These are phyloP conservation scores for Penicillium sp. DNA, from an alignment of 2,329 filamentous ascomycete genomes.

Conservation along the genomic window DNA sequence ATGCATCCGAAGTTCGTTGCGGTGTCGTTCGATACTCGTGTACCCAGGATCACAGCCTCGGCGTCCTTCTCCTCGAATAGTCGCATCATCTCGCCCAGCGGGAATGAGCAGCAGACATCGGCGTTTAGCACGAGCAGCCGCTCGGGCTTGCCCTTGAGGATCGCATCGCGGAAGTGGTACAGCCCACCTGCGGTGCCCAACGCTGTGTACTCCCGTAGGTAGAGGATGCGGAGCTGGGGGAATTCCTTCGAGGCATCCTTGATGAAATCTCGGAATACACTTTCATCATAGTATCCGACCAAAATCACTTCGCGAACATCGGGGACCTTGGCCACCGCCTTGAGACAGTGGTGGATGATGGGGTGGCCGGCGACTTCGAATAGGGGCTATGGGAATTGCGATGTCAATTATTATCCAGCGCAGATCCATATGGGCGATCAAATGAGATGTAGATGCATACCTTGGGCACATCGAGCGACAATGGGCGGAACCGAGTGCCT, in stretches of 20 bases:
- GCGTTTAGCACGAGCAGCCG: conserved; percentile 96
- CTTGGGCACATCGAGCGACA: conserved; percentile 94
- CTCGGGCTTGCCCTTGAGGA: conserved; percentile 89
- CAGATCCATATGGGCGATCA: background rate
- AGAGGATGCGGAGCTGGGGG: conserved; percentile 81
- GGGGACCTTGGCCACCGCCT: conserved; percentile 79
- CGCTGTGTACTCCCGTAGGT: conserved; percentile 94
- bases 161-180: conserved; percentile 98
- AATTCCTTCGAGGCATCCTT: conserved; percentile 79
- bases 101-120: conserved; percentile 98
- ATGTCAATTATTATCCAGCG: background rate
- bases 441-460: conserved; percentile 39
- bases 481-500: conserved; percentile 87
- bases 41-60: conserved; percentile 92
- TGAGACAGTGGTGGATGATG: conserved; percentile 96
- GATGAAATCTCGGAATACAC: conserved; percentile 95
- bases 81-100: conserved; percentile 86
- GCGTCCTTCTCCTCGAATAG: conserved; percentile 91
- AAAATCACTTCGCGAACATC: conserved; percentile 93
- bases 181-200: conserved; percentile 90
- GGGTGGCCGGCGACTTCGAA: conserved; percentile 97
- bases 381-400: conserved; percentile 57
- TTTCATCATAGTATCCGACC: conserved; percentile 97
- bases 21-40: conserved; percentile 78
- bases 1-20: conserved; percentile 97